Conservation (phyloP, 2,329 filamentous ascomycete species). For the Fusarium sp. region DNA sequence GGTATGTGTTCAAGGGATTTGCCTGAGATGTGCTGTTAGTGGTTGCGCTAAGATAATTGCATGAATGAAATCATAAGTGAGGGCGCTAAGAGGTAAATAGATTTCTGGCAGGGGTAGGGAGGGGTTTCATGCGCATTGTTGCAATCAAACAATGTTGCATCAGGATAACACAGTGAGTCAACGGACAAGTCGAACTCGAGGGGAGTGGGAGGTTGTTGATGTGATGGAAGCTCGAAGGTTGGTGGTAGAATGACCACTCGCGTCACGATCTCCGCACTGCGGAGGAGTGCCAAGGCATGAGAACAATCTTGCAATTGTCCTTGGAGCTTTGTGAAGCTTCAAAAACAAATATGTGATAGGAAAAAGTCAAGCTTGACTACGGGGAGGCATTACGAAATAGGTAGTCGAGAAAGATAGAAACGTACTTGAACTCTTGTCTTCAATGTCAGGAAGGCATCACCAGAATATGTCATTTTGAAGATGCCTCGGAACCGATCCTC, state of each 20-base stretch:
- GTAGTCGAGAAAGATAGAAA: conserved; percentile 41
- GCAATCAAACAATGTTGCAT: conserved; percentile 30
- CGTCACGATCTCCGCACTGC: conserved; percentile 9
- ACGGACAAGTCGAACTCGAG: conserved; percentile 2
- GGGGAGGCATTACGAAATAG: conserved; percentile 1
- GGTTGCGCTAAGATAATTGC: conserved; percentile 41
- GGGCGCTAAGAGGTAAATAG: conserved; percentile 19
- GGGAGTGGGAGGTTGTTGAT: conserved; percentile 15
- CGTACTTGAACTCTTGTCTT: conserved; percentile 93
- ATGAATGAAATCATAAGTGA: conserved; percentile 38
- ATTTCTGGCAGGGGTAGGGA: conserved; percentile 11
- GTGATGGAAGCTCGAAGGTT: conserved; percentile 9
- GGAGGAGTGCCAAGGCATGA: background rate
- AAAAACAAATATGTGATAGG: conserved; percentile 1
- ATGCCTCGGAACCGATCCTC: conserved; percentile 98
- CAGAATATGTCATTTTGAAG: conserved; percentile 99
- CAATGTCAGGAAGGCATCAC: conserved; percentile 93
- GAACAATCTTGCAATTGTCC: background rate
- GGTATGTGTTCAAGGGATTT: conserved; percentile 95
- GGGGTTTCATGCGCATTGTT: conserved; percentile 27
- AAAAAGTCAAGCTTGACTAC: conserved; percentile 4
- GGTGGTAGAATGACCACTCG: conserved; percentile 6
- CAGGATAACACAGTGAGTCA: conserved; percentile 19
- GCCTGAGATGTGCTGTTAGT: conserved; percentile 72
- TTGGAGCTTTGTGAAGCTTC: conserved; percentile 9